phyloP scores from a whole-genome alignment of 805 yeast genomes.

The Kodamaea kakaduensis region DNA sequence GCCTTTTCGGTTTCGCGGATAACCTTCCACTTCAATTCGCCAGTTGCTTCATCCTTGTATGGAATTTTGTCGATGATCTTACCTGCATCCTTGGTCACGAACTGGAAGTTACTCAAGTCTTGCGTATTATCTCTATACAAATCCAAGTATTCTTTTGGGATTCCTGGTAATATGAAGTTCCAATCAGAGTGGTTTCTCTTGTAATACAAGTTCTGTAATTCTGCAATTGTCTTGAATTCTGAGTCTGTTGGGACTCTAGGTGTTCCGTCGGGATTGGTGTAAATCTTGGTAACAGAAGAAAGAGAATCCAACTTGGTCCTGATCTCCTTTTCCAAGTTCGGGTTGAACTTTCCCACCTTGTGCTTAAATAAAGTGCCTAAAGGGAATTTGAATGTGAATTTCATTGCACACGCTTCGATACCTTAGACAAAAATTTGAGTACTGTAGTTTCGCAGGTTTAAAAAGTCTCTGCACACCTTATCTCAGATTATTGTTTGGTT shows the following conservation, averaged over 20 bases:
- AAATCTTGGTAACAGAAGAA: constrained; percentile 62
- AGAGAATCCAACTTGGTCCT: constrained; percentile 57
- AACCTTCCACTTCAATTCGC: constrained; percentile 74
- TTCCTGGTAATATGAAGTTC: constrained; percentile 43
- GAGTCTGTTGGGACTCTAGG: constrained; percentile 64
- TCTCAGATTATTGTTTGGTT: constrained; percentile 12
- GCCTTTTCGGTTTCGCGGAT: constrained; percentile 66
- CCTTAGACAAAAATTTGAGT: too few relatives aligned
- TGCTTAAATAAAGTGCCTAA: constrained; percentile 35
- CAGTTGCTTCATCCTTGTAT: constrained; percentile 71
- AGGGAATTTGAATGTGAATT: constrained; percentile 41
- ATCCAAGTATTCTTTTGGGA: constrained; percentile 51
- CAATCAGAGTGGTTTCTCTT: constrained; percentile 52
- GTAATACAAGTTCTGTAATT: constrained; percentile 57
- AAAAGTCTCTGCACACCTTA: constrained; percentile 1
- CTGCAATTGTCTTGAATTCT: constrained; percentile 71
- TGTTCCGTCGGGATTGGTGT: constrained; percentile 72
- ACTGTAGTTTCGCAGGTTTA: too few relatives aligned
- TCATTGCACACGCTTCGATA: constrained; percentile 23
- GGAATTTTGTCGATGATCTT: constrained; percentile 80
- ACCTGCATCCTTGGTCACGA: constrained; percentile 46
- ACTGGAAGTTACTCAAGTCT: constrained; percentile 55
- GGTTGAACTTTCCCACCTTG: constrained; percentile 40
- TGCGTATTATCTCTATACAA: constrained; percentile 58
- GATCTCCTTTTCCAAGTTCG: constrained; percentile 56